Evolutionary conservation across 768 basidiomycete genomes (phyloP), one percentile per base, ranked within the genome.

Genomic region (Tylopilus subfusipes): DNA sequence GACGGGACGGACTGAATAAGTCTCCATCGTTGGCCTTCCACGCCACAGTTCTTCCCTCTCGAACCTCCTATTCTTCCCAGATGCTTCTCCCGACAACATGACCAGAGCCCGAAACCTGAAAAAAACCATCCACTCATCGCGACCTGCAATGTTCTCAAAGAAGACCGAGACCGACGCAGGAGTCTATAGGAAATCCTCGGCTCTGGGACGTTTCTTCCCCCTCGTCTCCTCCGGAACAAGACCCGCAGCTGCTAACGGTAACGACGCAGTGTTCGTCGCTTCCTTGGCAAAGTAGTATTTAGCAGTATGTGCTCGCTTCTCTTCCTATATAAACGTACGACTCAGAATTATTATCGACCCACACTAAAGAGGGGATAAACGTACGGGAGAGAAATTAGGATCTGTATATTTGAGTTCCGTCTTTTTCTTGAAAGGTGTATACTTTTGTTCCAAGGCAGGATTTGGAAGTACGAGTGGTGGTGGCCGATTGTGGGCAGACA

Each of bases 181-280:
- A 56, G 42, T 47, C 65, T 72, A 91, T 62, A 93, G 72, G 71
- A 90, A 90, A 70, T 93, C 92, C 71, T 93, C 90, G 30, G 92
- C 92, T 60, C 90, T 78, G 44, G 90, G 88, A 44, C 92, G 76
- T 72, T 93, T 93, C 76, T 85, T 90, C 45, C 90, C 90, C 59
- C 88, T 80, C 47, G 80, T 74, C 63, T 88, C 88, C 48, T 87
- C 85, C 30, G 60, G 63, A 10, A 52, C 58, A 49, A 66, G 49
- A 31, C 63, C 69, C 50, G 69, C 57, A 53, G 69, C 70, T 57
- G 68, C 64, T 47, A 61, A 55, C 1, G 61, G 42, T 40, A 53
- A 56, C 18, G 45, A 44, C 33, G 47, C 16, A 24, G 10, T 58
- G 42, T 72, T 71, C 16, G 65, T 70, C 18, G 67, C 67, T 59